Percentiles rank a stretch among this genome's conserved stretches.
Conservation (phyloP, 2,329 filamentous ascomycete species). For the Knoxdaviesia capensis region DNA sequence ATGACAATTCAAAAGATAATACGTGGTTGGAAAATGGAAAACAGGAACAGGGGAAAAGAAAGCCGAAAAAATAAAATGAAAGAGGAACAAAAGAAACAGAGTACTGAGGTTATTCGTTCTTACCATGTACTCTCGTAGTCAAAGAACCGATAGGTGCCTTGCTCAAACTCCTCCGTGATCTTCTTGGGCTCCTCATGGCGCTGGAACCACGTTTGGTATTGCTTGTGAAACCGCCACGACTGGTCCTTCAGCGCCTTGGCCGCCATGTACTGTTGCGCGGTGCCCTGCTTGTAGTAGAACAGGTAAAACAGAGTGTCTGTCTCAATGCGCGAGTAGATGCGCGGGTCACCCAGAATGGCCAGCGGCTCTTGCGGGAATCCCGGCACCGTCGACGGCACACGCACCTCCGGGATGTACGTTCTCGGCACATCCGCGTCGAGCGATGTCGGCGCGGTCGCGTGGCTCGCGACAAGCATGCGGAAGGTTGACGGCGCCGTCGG, state of each 20-base stretch:
- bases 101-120: conserved; percentile 11
- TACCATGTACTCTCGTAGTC: conserved; percentile 99
- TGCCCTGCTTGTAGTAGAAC: conserved; percentile 96
- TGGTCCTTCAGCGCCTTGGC: conserved; percentile 96
- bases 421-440: conserved; percentile 65
- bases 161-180: conserved; percentile 96
- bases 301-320: conserved; percentile 95
- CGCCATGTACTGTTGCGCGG: conserved; percentile 85
- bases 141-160: conserved; percentile 97
- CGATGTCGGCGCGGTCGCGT: conserved; percentile 52
- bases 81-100: conserved; percentile 5
- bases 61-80: not conserved
- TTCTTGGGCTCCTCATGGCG: conserved; percentile 95
- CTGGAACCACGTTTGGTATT: conserved; percentile 99
- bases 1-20: not conserved
- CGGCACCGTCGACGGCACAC: conserved; percentile 51
- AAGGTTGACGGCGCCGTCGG: conserved; percentile 45
- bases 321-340: conserved; percentile 75
- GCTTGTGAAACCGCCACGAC: conserved; percentile 98
- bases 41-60: not conserved
- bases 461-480: conserved; percentile 56
- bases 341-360: conserved; percentile 74
- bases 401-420: conserved; percentile 67
- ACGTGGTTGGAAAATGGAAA: not conserved
- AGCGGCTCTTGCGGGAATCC: conserved; percentile 91